A percentile compares a stretch with the other conserved stretches of the same genome.
These are phyloP conservation scores for Mycena amicta DNA, from an alignment of 768 basidiomycete species.

Conservation along the genomic window DNA sequence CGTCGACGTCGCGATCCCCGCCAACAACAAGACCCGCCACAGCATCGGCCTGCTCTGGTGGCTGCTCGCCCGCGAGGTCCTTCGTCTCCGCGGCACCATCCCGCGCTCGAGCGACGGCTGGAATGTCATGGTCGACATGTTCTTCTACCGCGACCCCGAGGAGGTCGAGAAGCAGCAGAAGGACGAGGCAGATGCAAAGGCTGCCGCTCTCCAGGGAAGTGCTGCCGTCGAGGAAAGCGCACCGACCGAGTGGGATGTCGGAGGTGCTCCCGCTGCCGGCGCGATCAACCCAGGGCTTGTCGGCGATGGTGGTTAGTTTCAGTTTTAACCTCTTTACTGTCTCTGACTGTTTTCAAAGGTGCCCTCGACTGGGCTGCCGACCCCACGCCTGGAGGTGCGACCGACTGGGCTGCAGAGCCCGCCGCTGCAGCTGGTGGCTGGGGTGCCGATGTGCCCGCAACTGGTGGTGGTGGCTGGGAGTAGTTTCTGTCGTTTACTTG, in stretches of 20 bases:
- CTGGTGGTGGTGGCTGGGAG: constrained; percentile 36
- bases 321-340: not conserved
- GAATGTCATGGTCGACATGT: constrained; percentile 99
- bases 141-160: constrained; percentile 99
- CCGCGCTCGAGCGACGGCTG: constrained; percentile 90
- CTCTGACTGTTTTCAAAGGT: constrained; percentile 37
- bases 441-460: constrained; percentile 41
- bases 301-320: constrained; percentile 53
- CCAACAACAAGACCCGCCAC: constrained; percentile 99
- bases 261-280: constrained; percentile 67
- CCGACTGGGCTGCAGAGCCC: constrained; percentile 92
- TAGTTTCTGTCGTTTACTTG: constrained; percentile 13
- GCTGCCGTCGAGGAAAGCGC: constrained; percentile 56
- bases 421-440: constrained; percentile 49
- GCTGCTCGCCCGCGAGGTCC: constrained; percentile 95
- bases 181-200: constrained; percentile 88
- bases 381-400: constrained; percentile 45
- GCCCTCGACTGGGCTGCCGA: constrained; percentile 88
- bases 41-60: constrained; percentile 98
- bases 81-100: constrained; percentile 92
- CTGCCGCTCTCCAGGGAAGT: constrained; percentile 56
- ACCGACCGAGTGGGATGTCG: constrained; percentile 72
- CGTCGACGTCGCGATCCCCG: constrained; percentile 98
- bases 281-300: constrained; percentile 79
- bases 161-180: constrained; percentile 98